These are phyloP conservation scores for Pestalotiopsis sp. DNA, from an alignment of 2,329 filamentous ascomycete species.

Conservation along the genomic window DNA sequence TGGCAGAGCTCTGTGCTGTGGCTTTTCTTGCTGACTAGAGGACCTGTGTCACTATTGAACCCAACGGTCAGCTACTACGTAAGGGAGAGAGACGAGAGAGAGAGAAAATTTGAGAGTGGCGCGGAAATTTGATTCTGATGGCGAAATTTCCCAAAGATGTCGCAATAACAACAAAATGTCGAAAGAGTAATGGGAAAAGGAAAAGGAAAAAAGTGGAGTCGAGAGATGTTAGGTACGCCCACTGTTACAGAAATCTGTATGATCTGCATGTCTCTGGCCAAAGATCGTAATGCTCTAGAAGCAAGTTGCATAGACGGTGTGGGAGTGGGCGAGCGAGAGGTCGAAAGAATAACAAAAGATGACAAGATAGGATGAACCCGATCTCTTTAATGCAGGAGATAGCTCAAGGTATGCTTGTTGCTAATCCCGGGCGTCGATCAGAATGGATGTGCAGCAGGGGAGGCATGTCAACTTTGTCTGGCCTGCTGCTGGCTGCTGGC, in stretches of 20 bases:
- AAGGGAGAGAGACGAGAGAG: not conserved
- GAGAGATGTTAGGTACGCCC: not conserved
- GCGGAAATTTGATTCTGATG: too few relatives aligned
- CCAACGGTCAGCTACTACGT: not conserved
- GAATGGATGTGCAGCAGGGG: conserved; percentile 12
- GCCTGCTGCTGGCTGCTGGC: too few relatives aligned
- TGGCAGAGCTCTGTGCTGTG: not conserved
- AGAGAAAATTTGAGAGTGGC: not conserved
- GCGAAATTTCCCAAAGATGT: too few relatives aligned
- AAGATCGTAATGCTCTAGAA: conserved; percentile 11
- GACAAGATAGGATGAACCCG: conserved; percentile 10
- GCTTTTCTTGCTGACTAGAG: not conserved
- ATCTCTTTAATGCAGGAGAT: not conserved
- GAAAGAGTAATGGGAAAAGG: not conserved
- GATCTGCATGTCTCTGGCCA: conserved; percentile 4
- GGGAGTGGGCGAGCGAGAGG: too few relatives aligned
- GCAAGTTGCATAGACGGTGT: not conserved
- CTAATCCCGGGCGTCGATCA: conserved; percentile 12
- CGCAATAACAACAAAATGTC: not conserved
- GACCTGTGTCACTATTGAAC: not conserved
- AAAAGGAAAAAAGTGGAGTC: not conserved
- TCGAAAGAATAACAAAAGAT: not conserved
- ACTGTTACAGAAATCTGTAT: conserved; percentile 6
- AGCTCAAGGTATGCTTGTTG: not conserved
- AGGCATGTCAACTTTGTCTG: not conserved